phyloP scores from a whole-genome alignment of 2,329 filamentous ascomycete species.

The Cladosporium sphaerospermum region DNA sequence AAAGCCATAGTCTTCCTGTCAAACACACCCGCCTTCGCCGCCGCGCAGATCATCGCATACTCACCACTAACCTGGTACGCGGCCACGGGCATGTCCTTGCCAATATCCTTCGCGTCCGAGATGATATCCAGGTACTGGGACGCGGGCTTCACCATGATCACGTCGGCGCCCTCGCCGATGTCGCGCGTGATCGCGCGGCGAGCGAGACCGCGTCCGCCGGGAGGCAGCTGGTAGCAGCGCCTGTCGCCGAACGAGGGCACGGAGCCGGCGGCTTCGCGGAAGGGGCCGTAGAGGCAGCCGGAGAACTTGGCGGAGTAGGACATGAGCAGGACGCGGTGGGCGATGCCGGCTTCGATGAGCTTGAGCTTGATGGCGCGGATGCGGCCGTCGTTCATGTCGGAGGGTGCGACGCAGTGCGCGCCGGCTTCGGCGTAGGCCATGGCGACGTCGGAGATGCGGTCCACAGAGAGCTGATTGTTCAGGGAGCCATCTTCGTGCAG shows the following conservation, averaged over 20 bases:
- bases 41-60: slow-evolving; percentile 96
- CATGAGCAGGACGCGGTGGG: slow-evolving; percentile 89
- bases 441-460: slow-evolving; percentile 96
- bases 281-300: slow-evolving; percentile 91
- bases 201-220: slow-evolving; percentile 84
- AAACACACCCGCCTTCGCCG: slow-evolving; percentile 91
- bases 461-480: slow-evolving; percentile 89
- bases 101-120: slow-evolving; percentile 90
- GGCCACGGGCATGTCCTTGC: slow-evolving; percentile 82
- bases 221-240: slow-evolving; percentile 93
- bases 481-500: slow-evolving; percentile 85
- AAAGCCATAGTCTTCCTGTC: slow-evolving; percentile 92
- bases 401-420: slow-evolving; percentile 93
- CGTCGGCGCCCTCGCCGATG: slow-evolving; percentile 88
- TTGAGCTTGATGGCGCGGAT: slow-evolving; percentile 98
- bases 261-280: slow-evolving; percentile 92
- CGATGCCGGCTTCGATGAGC: slow-evolving; percentile 88
- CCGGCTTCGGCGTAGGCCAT: slow-evolving; percentile 92
- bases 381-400: slow-evolving; percentile 97
- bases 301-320: slow-evolving; percentile 98
- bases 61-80: slow-evolving; percentile 97
- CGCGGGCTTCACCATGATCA: slow-evolving; percentile 99
- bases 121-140: slow-evolving; percentile 96
- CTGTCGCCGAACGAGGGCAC: slow-evolving; percentile 88
- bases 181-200: slow-evolving; percentile 85